phyloP scores from a whole-genome alignment of 2,329 filamentous ascomycete genomes.

The Nigrospora oryzae region DNA sequence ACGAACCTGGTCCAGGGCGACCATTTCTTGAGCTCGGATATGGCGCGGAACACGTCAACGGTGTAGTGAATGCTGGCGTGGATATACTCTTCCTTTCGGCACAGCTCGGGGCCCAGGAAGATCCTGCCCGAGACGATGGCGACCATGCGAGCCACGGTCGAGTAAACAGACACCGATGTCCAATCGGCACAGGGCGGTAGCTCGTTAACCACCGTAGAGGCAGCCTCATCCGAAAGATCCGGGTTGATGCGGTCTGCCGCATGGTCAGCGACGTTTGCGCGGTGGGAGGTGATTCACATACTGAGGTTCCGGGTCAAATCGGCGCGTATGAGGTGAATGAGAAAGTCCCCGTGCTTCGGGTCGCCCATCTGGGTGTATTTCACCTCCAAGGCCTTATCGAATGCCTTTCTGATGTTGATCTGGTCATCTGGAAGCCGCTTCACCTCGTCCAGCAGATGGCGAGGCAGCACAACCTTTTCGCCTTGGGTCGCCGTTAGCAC shows the following conservation, averaged over 20 bases:
- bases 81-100: slow-evolving; percentile 33
- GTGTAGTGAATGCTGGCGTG: slow-evolving; percentile 40
- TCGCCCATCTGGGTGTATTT: slow-evolving; percentile 8
- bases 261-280: not conserved
- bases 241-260: slow-evolving; percentile 23
- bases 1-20: slow-evolving; percentile 22
- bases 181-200: slow-evolving; percentile 28
- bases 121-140: slow-evolving; percentile 35
- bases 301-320: slow-evolving; percentile 14
- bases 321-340: slow-evolving; percentile 10
- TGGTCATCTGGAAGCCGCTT: slow-evolving; percentile 16
- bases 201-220: slow-evolving; percentile 20
- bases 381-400: slow-evolving; percentile 4
- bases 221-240: slow-evolving; percentile 27
- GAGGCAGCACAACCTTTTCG: slow-evolving; percentile 19
- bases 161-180: slow-evolving; percentile 29
- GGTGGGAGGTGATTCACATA: slow-evolving; percentile 2
- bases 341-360: slow-evolving; percentile 3
- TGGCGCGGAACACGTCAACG: slow-evolving; percentile 28
- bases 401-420: slow-evolving; percentile 13
- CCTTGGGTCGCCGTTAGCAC: slow-evolving; percentile 7
- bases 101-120: slow-evolving; percentile 38
- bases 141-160: slow-evolving; percentile 33
- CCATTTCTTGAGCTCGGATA: slow-evolving; percentile 13
- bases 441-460: slow-evolving; percentile 17